A percentile compares a stretch with the other conserved stretches of the same genome.
These are phyloP conservation scores for Myrmaecium sp. DNA, from an alignment of 2,329 filamentous ascomycete genomes.

Conservation along the genomic window DNA sequence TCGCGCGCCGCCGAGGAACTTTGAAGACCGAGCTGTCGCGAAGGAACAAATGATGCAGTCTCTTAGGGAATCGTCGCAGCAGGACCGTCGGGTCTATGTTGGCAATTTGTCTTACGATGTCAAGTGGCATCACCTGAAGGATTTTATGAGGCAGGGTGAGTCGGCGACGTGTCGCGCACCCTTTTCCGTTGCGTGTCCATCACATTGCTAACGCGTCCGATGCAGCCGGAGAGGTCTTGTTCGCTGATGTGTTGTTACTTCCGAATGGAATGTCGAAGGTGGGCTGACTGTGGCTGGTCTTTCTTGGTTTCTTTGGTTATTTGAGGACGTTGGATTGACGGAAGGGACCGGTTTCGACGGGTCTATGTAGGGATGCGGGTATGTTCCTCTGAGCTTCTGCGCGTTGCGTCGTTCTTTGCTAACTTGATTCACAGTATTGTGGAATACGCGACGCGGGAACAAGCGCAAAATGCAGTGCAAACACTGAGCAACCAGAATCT, in stretches of 20 bases:
- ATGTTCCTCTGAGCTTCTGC: conserved; percentile 31
- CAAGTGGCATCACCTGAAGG: conserved; percentile 99
- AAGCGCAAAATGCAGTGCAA: conserved; percentile 93
- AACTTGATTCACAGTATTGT: conserved; percentile 58
- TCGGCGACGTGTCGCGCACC: conserved; percentile 10
- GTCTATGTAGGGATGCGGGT: conserved; percentile 99
- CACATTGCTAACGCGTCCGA: conserved; percentile 16
- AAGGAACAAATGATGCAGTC: conserved; percentile 95
- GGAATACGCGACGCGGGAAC: conserved; percentile 98
- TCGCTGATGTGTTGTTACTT: conserved; percentile 97
- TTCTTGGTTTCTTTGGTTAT: conserved; percentile 42
- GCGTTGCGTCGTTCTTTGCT: conserved; percentile 11
- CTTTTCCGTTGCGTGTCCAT: conserved; percentile 5
- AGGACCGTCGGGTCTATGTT: conserved; percentile 98
- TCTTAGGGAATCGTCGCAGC: conserved; percentile 86
- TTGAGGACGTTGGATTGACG: conserved; percentile 99
- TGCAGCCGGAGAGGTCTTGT: conserved; percentile 94
- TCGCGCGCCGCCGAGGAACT: conserved; percentile 42
- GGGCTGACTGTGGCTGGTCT: conserved; percentile 86
- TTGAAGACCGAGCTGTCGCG: conserved; percentile 66
- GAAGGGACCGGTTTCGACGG: conserved; percentile 74
- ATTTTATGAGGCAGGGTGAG: conserved; percentile 99
- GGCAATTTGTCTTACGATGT: conserved; percentile 98
- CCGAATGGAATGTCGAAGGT: conserved; percentile 99
- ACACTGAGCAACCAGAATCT: conserved; percentile 98